A percentile compares a stretch with the other conserved stretches of the same genome.
phyloP scores from a whole-genome alignment of 2,329 filamentous ascomycete species.

The Niveomyces coronatus region DNA sequence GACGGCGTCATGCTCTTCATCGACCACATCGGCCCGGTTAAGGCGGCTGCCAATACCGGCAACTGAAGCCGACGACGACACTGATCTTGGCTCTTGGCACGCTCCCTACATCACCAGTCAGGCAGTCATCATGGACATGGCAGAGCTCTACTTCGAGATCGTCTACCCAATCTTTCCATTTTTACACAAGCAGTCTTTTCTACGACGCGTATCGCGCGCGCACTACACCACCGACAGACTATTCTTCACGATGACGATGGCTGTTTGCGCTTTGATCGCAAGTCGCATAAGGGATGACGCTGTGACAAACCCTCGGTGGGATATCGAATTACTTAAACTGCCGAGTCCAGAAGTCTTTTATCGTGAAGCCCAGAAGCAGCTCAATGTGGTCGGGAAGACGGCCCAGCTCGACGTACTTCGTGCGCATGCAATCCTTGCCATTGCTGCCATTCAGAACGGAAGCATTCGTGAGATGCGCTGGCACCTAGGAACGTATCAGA shows the following conservation, averaged over 20 bases:
- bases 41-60: background rate
- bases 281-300: constrained; percentile 40
- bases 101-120: constrained; percentile 13
- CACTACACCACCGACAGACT: constrained; percentile 32
- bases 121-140: constrained; percentile 27
- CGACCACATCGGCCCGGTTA: background rate
- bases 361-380: constrained; percentile 12
- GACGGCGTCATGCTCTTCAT: background rate
- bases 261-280: constrained; percentile 38
- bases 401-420: constrained; percentile 13
- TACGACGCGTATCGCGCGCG: constrained; percentile 26
- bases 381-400: constrained; percentile 6
- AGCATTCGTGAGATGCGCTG: constrained; percentile 38
- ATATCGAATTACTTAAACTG: constrained; percentile 30
- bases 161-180: constrained; percentile 44
- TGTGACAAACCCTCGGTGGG: constrained; percentile 25
- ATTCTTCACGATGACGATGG: constrained; percentile 41
- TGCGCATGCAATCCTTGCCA: constrained; percentile 32
- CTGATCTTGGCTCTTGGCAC: constrained; percentile 5
- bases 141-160: constrained; percentile 40
- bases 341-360: constrained; percentile 15
- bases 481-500: constrained; percentile 40
- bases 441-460: constrained; percentile 41
- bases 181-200: constrained; percentile 36
- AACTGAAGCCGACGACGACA: background rate